Conservation (phyloP, 2,329 filamentous ascomycete genomes). For the Thielaviopsis musarum region DNA sequence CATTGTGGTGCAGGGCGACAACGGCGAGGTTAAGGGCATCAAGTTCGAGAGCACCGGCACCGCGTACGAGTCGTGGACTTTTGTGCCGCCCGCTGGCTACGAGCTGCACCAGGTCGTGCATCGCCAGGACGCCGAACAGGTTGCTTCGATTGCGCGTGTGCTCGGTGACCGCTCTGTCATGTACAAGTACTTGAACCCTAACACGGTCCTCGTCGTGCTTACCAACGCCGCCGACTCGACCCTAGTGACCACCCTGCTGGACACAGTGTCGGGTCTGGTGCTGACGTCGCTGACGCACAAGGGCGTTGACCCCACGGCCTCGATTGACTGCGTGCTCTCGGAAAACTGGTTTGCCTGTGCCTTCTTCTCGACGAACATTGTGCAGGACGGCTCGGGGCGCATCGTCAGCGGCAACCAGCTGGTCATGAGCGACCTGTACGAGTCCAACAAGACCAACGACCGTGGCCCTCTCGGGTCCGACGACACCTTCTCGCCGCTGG, state of each 20-base stretch:
- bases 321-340: conserved; percentile 61
- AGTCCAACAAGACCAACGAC: conserved; percentile 68
- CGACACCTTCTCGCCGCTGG: conserved; percentile 61
- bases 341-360: conserved; percentile 96
- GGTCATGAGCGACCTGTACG: conserved; percentile 75
- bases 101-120: conserved; percentile 51
- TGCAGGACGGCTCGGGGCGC: conserved; percentile 30
- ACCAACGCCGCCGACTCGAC: conserved; percentile 39
- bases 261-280: conserved; percentile 70
- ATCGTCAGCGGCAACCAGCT: conserved; percentile 75
- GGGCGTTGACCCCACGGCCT: conserved; percentile 56
- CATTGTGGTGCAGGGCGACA: conserved; percentile 33
- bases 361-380: conserved; percentile 46
- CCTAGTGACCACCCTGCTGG: conserved; percentile 62
- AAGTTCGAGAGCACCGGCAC: conserved; percentile 29
- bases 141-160: conserved; percentile 89
- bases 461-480: conserved; percentile 58
- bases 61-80: conserved; percentile 47
- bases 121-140: conserved; percentile 60
- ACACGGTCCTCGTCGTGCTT: conserved; percentile 61
- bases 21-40: conserved; percentile 37
- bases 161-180: conserved; percentile 81
- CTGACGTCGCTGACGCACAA: conserved; percentile 54
- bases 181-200: conserved; percentile 94
- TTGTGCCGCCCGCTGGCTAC: conserved; percentile 48